Conservation (phyloP, 2,329 filamentous ascomycete genomes). For the Diatrype stigma region DNA sequence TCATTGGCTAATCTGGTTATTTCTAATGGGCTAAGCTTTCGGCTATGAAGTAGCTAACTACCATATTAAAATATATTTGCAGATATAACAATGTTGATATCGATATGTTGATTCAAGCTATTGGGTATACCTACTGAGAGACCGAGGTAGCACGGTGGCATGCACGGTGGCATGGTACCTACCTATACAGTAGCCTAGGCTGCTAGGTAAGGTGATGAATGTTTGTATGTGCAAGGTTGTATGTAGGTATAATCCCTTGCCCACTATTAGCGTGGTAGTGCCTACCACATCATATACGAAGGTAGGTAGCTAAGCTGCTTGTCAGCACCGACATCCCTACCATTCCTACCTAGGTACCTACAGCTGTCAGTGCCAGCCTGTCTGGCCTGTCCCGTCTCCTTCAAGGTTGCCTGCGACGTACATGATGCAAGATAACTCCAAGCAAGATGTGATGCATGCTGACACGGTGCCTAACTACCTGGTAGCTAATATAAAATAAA, state of each 20-base stretch:
- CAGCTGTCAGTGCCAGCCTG: background rate
- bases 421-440: background rate
- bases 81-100: too few species aligned
- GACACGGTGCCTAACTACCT: background rate
- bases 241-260: background rate
- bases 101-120: too few species aligned
- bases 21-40: too few species aligned
- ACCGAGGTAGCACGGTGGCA: too few species aligned
- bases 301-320: background rate
- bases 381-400: background rate
- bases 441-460: background rate
- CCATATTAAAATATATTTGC: too few species aligned
- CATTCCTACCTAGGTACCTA: background rate
- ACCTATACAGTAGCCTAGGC: too few species aligned
- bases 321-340: background rate
- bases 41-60: too few species aligned
- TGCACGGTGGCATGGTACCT: too few species aligned
- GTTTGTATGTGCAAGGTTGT: background rate
- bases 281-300: background rate
- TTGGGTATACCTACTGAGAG: too few species aligned
- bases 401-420: background rate
- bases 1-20: too few species aligned
- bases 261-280: background rate
- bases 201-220: background rate
- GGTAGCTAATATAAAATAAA: too few species aligned